phyloP scores from a whole-genome alignment of 192 early-diverging fungal genomes.

The Podila verticillata region DNA sequence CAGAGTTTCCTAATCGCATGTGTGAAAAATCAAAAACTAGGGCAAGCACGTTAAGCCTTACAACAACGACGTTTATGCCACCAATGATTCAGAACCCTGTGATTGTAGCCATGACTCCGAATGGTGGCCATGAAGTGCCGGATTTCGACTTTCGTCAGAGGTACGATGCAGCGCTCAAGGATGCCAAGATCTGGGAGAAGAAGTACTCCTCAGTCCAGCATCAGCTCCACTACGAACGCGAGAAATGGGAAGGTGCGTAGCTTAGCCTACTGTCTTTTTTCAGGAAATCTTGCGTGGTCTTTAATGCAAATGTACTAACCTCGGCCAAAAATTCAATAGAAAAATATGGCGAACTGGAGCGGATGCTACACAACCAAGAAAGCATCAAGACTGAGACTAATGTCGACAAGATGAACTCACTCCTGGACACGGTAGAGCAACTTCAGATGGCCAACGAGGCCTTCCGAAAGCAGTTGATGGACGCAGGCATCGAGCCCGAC shows the following conservation, averaged over 20 bases:
- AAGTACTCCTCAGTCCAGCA: slow-evolving; percentile 36
- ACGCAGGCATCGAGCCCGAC: slow-evolving; percentile 41
- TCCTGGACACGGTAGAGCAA: slow-evolving; percentile 36
- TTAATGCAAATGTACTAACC: too few relatives aligned
- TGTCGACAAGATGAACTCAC: slow-evolving; percentile 39
- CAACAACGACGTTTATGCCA: slow-evolving; percentile 26
- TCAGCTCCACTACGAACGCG: slow-evolving; percentile 42
- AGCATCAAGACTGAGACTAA: slow-evolving; percentile 33
- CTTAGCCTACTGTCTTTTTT: too few relatives aligned
- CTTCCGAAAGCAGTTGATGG: slow-evolving; percentile 35
- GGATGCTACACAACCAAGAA: slow-evolving; percentile 11
- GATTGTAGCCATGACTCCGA: background rate
- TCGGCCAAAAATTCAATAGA: slow-evolving; percentile 1
- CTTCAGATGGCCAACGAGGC: slow-evolving; percentile 38
- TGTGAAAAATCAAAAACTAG: background rate
- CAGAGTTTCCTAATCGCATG: background rate
- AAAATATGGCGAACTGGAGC: slow-evolving; percentile 27
- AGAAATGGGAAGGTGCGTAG: slow-evolving; percentile 47
- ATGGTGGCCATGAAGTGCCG: background rate
- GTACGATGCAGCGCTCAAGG: slow-evolving; percentile 21
- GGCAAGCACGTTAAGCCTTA: slow-evolving; percentile 42
- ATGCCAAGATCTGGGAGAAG: slow-evolving; percentile 44
- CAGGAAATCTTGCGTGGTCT: background rate
- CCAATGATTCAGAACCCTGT: background rate
- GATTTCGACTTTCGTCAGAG: slow-evolving; percentile 20